These are phyloP conservation scores for Malus sylvestris DNA, from an alignment of 306 rosid genomes.

Conservation along the genomic window DNA sequence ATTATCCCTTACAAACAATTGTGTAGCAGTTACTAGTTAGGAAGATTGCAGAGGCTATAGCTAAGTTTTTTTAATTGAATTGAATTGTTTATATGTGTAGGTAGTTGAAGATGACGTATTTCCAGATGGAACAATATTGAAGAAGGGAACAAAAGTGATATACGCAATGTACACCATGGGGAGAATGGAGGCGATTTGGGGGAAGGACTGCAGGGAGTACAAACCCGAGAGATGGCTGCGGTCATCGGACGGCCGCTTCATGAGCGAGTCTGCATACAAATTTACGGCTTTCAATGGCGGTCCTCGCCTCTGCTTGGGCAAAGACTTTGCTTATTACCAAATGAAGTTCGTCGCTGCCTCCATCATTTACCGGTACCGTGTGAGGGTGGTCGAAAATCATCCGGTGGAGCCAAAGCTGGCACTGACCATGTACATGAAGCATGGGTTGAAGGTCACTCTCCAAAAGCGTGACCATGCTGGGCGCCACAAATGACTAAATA, in stretches of 20 bases:
- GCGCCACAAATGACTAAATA: slow-evolving; percentile 11
- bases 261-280: slow-evolving; percentile 78
- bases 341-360: slow-evolving; percentile 84
- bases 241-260: slow-evolving; percentile 44
- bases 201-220: slow-evolving; percentile 65
- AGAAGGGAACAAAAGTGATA: slow-evolving; percentile 74
- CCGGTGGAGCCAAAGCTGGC: slow-evolving; percentile 78
- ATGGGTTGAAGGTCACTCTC: slow-evolving; percentile 58
- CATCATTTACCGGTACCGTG: slow-evolving; percentile 49
- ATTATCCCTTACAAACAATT: neutral
- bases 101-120: slow-evolving; percentile 60
- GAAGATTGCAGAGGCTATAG: neutral
- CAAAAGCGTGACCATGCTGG: slow-evolving; percentile 27
- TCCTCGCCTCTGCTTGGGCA: slow-evolving; percentile 83
- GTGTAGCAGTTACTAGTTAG: neutral
- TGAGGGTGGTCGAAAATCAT: slow-evolving; percentile 46
- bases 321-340: slow-evolving; percentile 85
- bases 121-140: slow-evolving; percentile 70
- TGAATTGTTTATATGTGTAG: slow-evolving; percentile 16
- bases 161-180: slow-evolving; percentile 89
- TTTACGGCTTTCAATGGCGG: slow-evolving; percentile 94
- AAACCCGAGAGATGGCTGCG: slow-evolving; percentile 84
- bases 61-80: neutral
- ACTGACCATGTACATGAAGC: slow-evolving; percentile 77
- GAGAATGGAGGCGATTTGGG: slow-evolving; percentile 78